Base-by-base conservation (phyloP, 2,329 filamentous ascomycete species). In the Lachnellula subtilissima region DNA sequence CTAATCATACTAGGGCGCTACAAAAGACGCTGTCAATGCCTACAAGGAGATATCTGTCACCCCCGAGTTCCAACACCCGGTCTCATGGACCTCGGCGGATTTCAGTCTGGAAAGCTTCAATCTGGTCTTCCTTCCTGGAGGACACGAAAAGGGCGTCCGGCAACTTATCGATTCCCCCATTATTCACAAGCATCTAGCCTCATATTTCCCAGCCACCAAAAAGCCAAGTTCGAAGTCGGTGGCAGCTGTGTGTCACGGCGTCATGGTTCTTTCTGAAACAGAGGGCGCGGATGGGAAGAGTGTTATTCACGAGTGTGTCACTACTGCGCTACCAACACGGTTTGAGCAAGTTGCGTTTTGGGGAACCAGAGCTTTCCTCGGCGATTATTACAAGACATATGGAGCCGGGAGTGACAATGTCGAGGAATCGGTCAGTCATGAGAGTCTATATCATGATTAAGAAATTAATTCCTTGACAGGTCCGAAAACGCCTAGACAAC, bases 331-430 rank as follows among this genome's bases (percentile, higher is more conserved):
- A 46, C 78, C 78, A 0, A 72, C 71, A 0, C 65, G 71, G 23
- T 79, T 80, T 63, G 79, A 82, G 64, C 74, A 77, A 58, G 52
- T 71, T 17, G 76, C 76, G 1, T 82, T 75, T 56, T 78, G 76
- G 73, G 71, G 72, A 3, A 81, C 79, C 3, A 69, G 76, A 39
- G 66, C 69, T 2, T 75, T 79, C 43, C 64, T 81, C 12, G 79
- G 78, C 3, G 79, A 81, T 54, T 81, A 81, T 60, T 81, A 81
- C 65, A 82, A 82, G 72, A 81, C 78, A 2, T 81, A 79, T 54
- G 79, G 79, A 1, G 74, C 74, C 3, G 74, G 77, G 0, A 78
- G 75, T 56, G 76, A 77, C 36, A 72, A 76, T 56, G 76, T 79
- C 3, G 76, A 81, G 60, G 68, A 71, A 5, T 71, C 73, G 43